These are phyloP conservation scores for Pythium catenulatum DNA, from an alignment of 352 stramenopile genomes.

Conservation along the genomic window DNA sequence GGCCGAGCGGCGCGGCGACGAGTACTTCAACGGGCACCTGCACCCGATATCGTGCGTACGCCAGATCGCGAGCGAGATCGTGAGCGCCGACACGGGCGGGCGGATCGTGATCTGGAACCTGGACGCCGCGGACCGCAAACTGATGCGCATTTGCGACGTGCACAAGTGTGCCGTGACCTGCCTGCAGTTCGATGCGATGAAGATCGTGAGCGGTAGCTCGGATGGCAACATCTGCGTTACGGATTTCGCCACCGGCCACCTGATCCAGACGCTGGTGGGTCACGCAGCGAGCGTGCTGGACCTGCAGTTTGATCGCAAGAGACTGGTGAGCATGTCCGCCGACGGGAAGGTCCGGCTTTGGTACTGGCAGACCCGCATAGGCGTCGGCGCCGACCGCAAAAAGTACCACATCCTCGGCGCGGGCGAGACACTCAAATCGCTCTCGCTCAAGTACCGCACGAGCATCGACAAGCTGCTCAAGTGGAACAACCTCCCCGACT, in stretches of 20 bases:
- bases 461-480: constrained; percentile 81
- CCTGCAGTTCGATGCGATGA: constrained; percentile 87
- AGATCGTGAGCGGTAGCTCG: constrained; percentile 78
- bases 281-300: constrained; percentile 75
- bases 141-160: constrained; percentile 79
- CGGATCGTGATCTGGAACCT: constrained; percentile 85
- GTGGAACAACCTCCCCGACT: constrained; percentile 86
- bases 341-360: constrained; percentile 80
- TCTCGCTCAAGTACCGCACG: constrained; percentile 89
- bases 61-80: constrained; percentile 82
- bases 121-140: constrained; percentile 73
- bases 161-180: constrained; percentile 77
- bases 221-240: constrained; percentile 82
- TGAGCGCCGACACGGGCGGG: constrained; percentile 81
- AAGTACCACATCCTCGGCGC: constrained; percentile 88
- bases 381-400: constrained; percentile 67
- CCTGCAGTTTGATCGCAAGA: constrained; percentile 84
- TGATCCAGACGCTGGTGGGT: constrained; percentile 81
- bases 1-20: constrained; percentile 62
- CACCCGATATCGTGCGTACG: constrained; percentile 76
- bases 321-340: constrained; percentile 80
- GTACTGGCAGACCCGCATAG: constrained; percentile 81
- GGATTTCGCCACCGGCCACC: constrained; percentile 83
- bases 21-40: constrained; percentile 77
- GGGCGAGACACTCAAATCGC: constrained; percentile 80